Evolutionary conservation across 371 early-diverging fungal species (phyloP), one percentile per base, ranked within the genome.

Genomic region (Mortierella sp.): DNA sequence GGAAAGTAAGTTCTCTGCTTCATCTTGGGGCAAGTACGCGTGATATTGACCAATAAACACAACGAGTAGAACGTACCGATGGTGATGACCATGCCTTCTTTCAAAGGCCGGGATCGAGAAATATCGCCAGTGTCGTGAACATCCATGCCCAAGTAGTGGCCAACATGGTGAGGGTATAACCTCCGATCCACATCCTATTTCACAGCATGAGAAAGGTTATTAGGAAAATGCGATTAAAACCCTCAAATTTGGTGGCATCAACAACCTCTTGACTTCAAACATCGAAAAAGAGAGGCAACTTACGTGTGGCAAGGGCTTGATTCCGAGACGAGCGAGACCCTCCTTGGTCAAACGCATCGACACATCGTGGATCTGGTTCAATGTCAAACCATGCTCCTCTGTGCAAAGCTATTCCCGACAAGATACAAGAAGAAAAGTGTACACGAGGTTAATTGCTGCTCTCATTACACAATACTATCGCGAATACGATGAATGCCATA

Each of bases 141-240:
- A 87, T 98, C 98, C 79, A 98, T 78, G 8, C 99, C 99, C 29
- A 99, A 91, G 83, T 97, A 98, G 88, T 98, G 99, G 5, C 97
- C 95, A 4, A 99, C 94, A 87, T 98, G 97, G 87, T 99, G 99
- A 56, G 98, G 98, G 82, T 97, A 99, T 38, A 99, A 90, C 29
- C 91, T 87, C 41, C 91, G 89, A 71, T 95, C 93, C 6, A 95
- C 82, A 71, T 95, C 95, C 91, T 94, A 83, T 43, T 68, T 29
- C 38, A 75, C 6, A 49, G 14, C 68, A 58, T 12, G 48, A 49
- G 38, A n/a, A 70, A 41, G 12, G 29, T 10, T 38, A 7, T 29
- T 32, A 58, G 75, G 43, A 58, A 43, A 14, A 12, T 18, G 18
- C 24, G 35, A 35, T 41, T 41, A 12, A 10, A n/a, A 48, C 10